phyloP scores from a whole-genome alignment of 495 filamentous ascomycete genomes.

The Lasiosphaeria hispida region DNA sequence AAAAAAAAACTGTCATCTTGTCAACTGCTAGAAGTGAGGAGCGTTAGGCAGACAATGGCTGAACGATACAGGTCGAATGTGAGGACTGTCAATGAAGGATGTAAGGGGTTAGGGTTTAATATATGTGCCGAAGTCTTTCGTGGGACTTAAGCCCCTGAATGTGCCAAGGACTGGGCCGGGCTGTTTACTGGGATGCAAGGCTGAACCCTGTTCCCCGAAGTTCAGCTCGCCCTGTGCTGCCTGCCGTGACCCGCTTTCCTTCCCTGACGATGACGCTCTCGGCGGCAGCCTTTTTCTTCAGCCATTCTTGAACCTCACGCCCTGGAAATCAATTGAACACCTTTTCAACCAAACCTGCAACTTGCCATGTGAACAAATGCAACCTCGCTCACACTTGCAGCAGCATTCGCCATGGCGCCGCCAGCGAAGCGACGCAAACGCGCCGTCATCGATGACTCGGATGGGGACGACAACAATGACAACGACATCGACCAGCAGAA shows the following conservation, averaged over 20 bases:
- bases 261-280: not conserved
- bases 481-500: slow-evolving; percentile 17
- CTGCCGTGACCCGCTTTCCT: slow-evolving; percentile 3
- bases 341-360: not conserved
- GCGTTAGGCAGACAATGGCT: too few species aligned
- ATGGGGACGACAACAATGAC: slow-evolving; percentile 37
- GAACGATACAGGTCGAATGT: too few species aligned
- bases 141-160: too few species aligned
- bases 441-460: slow-evolving; percentile 31
- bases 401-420: slow-evolving; percentile 47
- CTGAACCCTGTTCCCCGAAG: slow-evolving; percentile 8
- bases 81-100: not conserved
- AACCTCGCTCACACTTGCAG: not conserved
- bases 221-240: slow-evolving; percentile 1
- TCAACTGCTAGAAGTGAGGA: too few species aligned
- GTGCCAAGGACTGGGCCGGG: too few species aligned
- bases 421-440: slow-evolving; percentile 53
- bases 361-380: slow-evolving; percentile 27
- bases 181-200: not conserved
- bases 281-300: too few species aligned
- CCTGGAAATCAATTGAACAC: not conserved
- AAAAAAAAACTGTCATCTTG: too few species aligned
- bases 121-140: too few species aligned
- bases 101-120: not conserved
- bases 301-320: not conserved